These are phyloP conservation scores for Arthroderma sp. DNA, from an alignment of 2,329 filamentous ascomycete genomes.

Conservation along the genomic window DNA sequence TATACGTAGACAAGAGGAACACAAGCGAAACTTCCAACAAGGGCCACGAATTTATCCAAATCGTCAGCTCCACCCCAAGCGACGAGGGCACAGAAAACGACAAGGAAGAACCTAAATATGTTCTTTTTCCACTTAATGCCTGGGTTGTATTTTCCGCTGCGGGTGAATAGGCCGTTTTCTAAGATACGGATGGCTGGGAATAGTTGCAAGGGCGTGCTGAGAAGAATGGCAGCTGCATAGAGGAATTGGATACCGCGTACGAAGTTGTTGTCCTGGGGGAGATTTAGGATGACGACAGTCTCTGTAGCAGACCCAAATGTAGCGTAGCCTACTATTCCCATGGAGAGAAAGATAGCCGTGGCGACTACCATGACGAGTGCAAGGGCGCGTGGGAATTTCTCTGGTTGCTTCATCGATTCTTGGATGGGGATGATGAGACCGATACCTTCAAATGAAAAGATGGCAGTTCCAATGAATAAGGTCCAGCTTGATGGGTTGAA, in stretches of 20 bases:
- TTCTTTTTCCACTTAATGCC: conserved; percentile 99
- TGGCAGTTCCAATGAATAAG: conserved; percentile 94
- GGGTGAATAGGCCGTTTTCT: conserved; percentile 84
- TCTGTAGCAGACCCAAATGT: conserved; percentile 92
- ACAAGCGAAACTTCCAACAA: conserved; percentile 95
- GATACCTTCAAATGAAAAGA: conserved; percentile 97
- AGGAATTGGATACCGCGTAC: conserved; percentile 95
- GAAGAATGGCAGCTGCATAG: conserved; percentile 92
- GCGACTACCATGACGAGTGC: conserved; percentile 90
- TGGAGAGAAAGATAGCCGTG: conserved; percentile 75
- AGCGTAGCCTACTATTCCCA: conserved; percentile 88
- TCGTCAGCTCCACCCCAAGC: conserved; percentile 88
- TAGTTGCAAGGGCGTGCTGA: conserved; percentile 90
- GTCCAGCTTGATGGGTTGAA: conserved; percentile 94
- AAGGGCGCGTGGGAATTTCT: conserved; percentile 81
- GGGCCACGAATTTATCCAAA: conserved; percentile 90
- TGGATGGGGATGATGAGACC: conserved; percentile 97
- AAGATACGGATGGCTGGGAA: conserved; percentile 96
- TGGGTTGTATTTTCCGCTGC: conserved; percentile 93
- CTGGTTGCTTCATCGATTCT: conserved; percentile 84
- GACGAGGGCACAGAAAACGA: conserved; percentile 70
- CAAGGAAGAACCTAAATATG: conserved; percentile 83
- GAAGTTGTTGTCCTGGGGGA: conserved; percentile 87
- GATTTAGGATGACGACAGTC: conserved; percentile 89
- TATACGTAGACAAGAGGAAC: conserved; percentile 97